These are phyloP conservation scores for Kalmanozyma brasiliensis DNA, from an alignment of 1,284 basidiomycete genomes.

Conservation along the genomic window DNA sequence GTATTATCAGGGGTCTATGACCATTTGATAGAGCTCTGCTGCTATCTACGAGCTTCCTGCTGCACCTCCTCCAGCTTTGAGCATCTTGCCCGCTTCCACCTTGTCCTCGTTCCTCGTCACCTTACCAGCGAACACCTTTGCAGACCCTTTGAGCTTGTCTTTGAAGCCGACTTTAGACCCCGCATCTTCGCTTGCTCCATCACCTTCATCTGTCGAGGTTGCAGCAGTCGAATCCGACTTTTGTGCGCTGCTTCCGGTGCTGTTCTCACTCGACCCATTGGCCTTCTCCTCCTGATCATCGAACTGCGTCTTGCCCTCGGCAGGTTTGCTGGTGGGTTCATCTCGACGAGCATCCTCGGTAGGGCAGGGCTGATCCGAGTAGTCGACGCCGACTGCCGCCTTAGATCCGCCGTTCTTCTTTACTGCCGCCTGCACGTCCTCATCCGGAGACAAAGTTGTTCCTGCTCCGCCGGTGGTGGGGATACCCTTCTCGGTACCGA, in stretches of 20 bases:
- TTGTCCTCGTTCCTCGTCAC: slow-evolving; percentile 32
- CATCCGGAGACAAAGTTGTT: slow-evolving; percentile 43
- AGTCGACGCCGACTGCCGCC: slow-evolving; percentile 42
- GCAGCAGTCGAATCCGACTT: background rate
- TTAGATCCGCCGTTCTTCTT: slow-evolving; percentile 2
- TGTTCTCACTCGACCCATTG: background rate
- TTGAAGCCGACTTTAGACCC: slow-evolving; percentile 23
- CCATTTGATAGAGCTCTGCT: too few species aligned
- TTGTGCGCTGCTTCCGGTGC: background rate
- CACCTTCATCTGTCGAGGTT: background rate
- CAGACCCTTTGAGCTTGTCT: slow-evolving; percentile 39
- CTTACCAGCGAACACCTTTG: slow-evolving; percentile 38
- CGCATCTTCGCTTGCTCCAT: background rate
- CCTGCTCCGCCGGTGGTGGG: slow-evolving; percentile 48
- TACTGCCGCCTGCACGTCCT: slow-evolving; percentile 18
- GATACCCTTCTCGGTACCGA: slow-evolving; percentile 42
- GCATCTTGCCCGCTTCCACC: slow-evolving; percentile 17
- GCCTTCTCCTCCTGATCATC: slow-evolving; percentile 3
- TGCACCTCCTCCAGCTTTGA: slow-evolving; percentile 30
- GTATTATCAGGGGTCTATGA: too few species aligned
- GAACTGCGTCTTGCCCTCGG: slow-evolving; percentile 16
- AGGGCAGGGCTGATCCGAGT: slow-evolving; percentile 32
- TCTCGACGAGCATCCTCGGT: slow-evolving; percentile 15
- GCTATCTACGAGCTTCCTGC: too few species aligned
- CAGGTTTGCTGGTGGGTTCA: slow-evolving; percentile 10